phyloP scores from a whole-genome alignment of 2,329 filamentous ascomycete genomes.

The Calonectria ilicicola region DNA sequence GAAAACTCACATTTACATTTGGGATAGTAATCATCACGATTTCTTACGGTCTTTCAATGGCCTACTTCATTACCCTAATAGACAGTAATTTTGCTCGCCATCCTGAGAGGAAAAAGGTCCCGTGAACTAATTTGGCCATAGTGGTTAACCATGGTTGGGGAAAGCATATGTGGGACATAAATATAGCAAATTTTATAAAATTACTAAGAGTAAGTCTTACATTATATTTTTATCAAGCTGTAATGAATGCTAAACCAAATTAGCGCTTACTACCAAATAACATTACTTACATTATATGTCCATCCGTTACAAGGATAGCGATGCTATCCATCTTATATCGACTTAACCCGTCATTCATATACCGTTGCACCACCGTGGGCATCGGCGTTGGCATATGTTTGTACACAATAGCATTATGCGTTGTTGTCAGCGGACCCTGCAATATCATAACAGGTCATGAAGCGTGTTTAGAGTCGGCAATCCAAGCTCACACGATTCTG shows the following conservation, averaged over 20 bases:
- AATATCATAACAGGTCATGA: neutral
- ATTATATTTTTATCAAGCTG: too few relatives aligned
- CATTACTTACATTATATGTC: neutral
- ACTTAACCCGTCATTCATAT: neutral
- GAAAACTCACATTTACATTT: neutral
- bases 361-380: neutral
- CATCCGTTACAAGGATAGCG: neutral
- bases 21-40: neutral
- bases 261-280: neutral
- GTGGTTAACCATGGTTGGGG: conserved; percentile 2
- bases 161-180: neutral
- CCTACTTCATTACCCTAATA: neutral
- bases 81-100: neutral
- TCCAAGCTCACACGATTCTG: neutral
- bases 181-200: neutral
- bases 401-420: neutral
- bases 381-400: neutral
- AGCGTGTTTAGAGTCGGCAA: neutral
- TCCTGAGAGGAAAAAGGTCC: too few relatives aligned
- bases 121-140: neutral
- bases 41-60: neutral
- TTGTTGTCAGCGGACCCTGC: neutral
- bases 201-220: neutral
- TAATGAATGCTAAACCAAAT: neutral
- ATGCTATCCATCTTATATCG: conserved; percentile 5